Evolutionary conservation across 1,284 basidiomycete species (phyloP), one percentile per base, ranked within the genome.

Genomic region (Apiotrichum akiyoshidainum): DNA sequence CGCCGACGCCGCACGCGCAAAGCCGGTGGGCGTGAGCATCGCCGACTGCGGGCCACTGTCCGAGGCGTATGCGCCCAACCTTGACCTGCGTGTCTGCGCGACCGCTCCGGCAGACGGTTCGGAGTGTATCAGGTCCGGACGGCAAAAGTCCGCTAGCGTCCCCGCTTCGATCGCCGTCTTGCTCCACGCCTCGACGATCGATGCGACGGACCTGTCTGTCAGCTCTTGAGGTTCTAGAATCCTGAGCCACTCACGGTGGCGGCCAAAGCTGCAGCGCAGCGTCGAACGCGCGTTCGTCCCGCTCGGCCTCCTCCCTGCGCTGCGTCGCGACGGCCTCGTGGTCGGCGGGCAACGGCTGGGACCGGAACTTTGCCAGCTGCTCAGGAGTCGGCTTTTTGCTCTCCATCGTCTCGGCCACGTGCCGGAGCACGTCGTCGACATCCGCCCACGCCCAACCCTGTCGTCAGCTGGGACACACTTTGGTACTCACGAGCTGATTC

Each of bases 381-480:
- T 62, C 65, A 3, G 58, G 60, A 1, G 65, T 52, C 4, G 69
- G 70, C 3, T 59, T 47, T 54, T 67, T 52, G 3, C 65, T 64
- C 49, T 66, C 65, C 68, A 73, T 70, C 5, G 61, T 56, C 10
- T 63, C 39, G 40, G 57, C 60, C 39, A 71, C 55, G 16, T 52
- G 22, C 11, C 64, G 62, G 7, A 69, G 47, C 4, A 65, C 59
- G 2, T 63, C 59, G 13, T 39, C 49, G 14, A 68, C 63, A 33
- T 72, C 71, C 1, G 56, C 53, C 71, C 71, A 71, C 2, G 69
- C 71, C 61, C 61, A 63, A 10, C 61, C 60, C 60, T 61, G 41
- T 12, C 21, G 45, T 46, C 40, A 59, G 49, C 19, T 3, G 5
- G 3, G 8, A 13, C 5, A 14, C 7, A n/a, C 3, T n/a, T n/a